Evolutionary conservation across 2,329 filamentous ascomycete species (phyloP).

Genomic region (Diaporthe caulivora): DNA sequence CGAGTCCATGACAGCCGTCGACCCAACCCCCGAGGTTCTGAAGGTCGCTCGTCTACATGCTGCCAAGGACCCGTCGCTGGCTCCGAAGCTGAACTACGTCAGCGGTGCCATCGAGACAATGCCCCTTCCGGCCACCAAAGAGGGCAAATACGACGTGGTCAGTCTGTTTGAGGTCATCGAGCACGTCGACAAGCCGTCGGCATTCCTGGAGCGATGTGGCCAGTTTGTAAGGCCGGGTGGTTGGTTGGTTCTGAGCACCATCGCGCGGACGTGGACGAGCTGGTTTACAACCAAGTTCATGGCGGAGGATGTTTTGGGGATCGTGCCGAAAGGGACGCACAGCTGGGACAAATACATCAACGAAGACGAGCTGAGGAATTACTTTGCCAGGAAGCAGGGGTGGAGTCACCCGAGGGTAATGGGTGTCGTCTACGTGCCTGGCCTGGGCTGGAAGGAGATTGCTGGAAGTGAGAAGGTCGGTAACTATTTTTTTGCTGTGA

Average conservation of each 20-base stretch:
- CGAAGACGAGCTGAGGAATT: conserved; percentile 77
- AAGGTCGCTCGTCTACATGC: conserved; percentile 82
- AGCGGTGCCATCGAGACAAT: conserved; percentile 84
- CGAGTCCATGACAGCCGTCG: conserved; percentile 77
- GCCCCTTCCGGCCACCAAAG: conserved; percentile 51
- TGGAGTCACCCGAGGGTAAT: conserved; percentile 75
- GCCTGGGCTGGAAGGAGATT: conserved; percentile 89
- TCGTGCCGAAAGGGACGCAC: conserved; percentile 93
- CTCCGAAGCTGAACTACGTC: conserved; percentile 75
- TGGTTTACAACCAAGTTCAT: conserved; percentile 94
- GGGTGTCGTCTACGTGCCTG: conserved; percentile 92
- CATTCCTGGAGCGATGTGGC: conserved; percentile 79
- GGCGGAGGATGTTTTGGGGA: conserved; percentile 87
- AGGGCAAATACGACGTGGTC: conserved; percentile 79
- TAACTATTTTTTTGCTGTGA: conserved; percentile 96
- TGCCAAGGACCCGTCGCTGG: conserved; percentile 77
- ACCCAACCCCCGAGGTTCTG: conserved; percentile 81
- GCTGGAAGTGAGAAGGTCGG: conserved; percentile 85
- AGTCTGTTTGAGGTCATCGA: conserved; percentile 95
- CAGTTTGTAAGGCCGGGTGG: conserved; percentile 89
- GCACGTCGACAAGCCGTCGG: conserved; percentile 82
- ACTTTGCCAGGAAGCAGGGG: conserved; percentile 63
- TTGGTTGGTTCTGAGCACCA: conserved; percentile 93
- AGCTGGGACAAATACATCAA: conserved; percentile 98
- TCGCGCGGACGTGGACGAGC: conserved; percentile 87